A percentile compares a stretch with the other conserved stretches of the same genome.
Evolutionary conservation across 2,329 filamentous ascomycete species (phyloP).

Genomic region (Fusarium sp.): DNA sequence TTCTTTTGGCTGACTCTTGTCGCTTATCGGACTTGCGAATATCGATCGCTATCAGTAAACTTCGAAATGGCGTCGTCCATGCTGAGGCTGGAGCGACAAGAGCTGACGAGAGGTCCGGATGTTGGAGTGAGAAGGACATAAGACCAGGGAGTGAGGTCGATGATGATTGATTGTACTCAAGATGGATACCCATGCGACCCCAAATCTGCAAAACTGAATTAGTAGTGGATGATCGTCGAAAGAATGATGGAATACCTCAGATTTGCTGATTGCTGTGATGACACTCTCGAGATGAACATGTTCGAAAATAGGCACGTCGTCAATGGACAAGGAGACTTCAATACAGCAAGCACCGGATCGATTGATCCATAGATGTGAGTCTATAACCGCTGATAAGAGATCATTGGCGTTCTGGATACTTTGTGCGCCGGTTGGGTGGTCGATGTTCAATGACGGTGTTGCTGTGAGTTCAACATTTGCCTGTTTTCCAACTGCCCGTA

Average conservation of each 20-base stretch:
- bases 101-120: slow-evolving; percentile 51
- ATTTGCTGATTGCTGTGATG: slow-evolving; percentile 39
- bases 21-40: slow-evolving; percentile 21
- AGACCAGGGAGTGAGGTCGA: slow-evolving; percentile 25
- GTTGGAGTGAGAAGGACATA: slow-evolving; percentile 53
- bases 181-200: slow-evolving; percentile 47
- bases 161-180: slow-evolving; percentile 37
- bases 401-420: slow-evolving; percentile 37
- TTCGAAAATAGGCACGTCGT: slow-evolving; percentile 34
- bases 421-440: slow-evolving; percentile 34
- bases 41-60: slow-evolving; percentile 45
- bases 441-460: slow-evolving; percentile 45
- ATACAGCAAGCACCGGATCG: slow-evolving; percentile 49
- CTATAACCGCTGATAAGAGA: slow-evolving; percentile 39
- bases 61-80: slow-evolving; percentile 44
- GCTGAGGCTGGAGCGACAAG: slow-evolving; percentile 47
- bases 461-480: slow-evolving; percentile 44
- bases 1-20: background rate
- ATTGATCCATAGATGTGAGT: slow-evolving; percentile 51
- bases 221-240: background rate
- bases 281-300: slow-evolving; percentile 20
- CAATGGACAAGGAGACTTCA: slow-evolving; percentile 43
- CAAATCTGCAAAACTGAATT: slow-evolving; percentile 46
- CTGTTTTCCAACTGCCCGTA: slow-evolving; percentile 40
- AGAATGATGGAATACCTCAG: slow-evolving; percentile 41